A percentile compares a stretch with the other conserved stretches of the same genome.
Evolutionary conservation across 2,329 filamentous ascomycete genomes (phyloP).

Genomic region (Xylaria digitata): DNA sequence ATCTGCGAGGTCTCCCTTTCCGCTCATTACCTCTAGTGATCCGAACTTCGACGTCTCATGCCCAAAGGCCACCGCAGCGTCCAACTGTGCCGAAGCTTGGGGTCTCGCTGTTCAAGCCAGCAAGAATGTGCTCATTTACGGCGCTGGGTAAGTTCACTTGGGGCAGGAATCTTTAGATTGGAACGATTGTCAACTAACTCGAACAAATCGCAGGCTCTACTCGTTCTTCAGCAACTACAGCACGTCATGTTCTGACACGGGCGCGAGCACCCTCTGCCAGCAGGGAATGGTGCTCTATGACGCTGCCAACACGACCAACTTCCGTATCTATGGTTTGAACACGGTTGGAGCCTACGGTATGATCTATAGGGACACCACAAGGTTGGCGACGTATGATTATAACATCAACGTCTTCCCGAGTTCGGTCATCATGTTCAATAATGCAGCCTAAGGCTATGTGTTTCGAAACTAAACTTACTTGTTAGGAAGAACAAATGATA

Average conservation of each 20-base stretch:
- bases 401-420: conserved; percentile 46
- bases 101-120: conserved; percentile 71
- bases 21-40: conserved; percentile 57
- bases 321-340: conserved; percentile 46
- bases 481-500: too few relatives aligned
- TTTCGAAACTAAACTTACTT: background rate
- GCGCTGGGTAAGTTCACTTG: conserved; percentile 60
- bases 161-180: background rate
- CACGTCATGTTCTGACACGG: conserved; percentile 58
- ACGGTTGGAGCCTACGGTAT: conserved; percentile 45
- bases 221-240: conserved; percentile 75
- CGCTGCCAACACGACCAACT: conserved; percentile 39
- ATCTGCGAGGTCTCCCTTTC: conserved; percentile 67
- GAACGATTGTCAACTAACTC: background rate
- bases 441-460: conserved; percentile 32
- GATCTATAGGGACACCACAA: conserved; percentile 44
- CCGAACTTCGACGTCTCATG: conserved; percentile 64
- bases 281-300: conserved; percentile 53
- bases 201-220: conserved; percentile 59
- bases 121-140: conserved; percentile 68
- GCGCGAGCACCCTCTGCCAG: conserved; percentile 59
- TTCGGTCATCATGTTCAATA: conserved; percentile 43
- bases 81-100: conserved; percentile 70
- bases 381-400: conserved; percentile 41
- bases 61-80: conserved; percentile 43